These are phyloP conservation scores for Populus davidiana DNA, from an alignment of 345 rosid species.

Conservation along the genomic window DNA sequence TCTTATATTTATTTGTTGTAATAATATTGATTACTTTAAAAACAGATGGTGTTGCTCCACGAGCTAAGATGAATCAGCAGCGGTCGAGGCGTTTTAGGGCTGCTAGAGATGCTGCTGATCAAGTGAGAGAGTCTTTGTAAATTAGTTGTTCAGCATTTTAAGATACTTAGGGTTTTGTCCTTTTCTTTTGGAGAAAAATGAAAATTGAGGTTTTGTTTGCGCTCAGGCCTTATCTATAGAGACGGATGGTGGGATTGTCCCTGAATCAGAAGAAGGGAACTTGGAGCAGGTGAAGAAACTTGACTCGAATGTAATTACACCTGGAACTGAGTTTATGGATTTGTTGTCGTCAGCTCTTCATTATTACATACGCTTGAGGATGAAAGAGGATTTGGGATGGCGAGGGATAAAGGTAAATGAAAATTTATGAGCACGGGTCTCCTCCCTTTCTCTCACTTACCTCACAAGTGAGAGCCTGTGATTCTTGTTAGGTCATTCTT, in stretches of 20 bases:
- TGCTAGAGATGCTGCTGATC: conserved; percentile 31
- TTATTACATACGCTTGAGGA: conserved; percentile 28
- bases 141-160: not conserved
- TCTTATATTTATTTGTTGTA: not conserved
- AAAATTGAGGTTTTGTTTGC: not conserved
- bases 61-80: conserved; percentile 41
- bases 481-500: conserved; percentile 28
- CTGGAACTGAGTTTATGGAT: conserved; percentile 42
- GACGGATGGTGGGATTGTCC: not conserved
- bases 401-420: conserved; percentile 26
- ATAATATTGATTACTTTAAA: not conserved
- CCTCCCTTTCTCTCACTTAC: not conserved
- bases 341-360: conserved; percentile 30
- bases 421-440: not conserved
- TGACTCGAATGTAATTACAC: conserved; percentile 40
- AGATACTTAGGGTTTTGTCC: too few relatives aligned
- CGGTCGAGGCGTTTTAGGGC: conserved; percentile 32
- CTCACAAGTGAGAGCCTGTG: not conserved
- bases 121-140: conserved; percentile 1
- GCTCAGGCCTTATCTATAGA: not conserved
- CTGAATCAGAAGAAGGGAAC: not conserved
- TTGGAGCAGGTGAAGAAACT: not conserved
- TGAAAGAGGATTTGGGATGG: conserved; percentile 32
- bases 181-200: not conserved
- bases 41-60: conserved; percentile 38